Percentiles rank a stretch among this genome's conserved stretches.
Conservation (phyloP, 352 stramenopile genomes). For the Phytophthora chlamydospora region DNA sequence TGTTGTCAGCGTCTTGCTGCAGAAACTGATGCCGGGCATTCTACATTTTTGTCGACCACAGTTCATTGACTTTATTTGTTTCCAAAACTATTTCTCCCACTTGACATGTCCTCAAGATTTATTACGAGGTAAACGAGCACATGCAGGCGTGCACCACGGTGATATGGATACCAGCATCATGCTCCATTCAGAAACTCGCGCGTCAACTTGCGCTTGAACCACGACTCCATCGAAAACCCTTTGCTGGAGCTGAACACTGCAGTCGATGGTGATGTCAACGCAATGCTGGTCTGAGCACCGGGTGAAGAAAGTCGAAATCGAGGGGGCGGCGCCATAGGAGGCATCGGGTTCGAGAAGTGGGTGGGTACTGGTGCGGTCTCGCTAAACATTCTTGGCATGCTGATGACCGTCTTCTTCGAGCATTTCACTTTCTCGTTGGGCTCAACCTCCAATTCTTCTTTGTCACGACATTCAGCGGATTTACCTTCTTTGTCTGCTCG, state of each 20-base stretch:
- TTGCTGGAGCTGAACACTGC: slow-evolving; percentile 45
- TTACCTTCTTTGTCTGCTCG: slow-evolving; percentile 39
- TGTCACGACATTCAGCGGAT: neutral
- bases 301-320: slow-evolving; percentile 1
- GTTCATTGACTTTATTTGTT: no score
- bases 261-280: slow-evolving; percentile 19
- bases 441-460: slow-evolving; percentile 3
- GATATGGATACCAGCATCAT: no score
- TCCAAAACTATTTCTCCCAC: no score
- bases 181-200: slow-evolving; percentile 10
- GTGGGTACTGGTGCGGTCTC: neutral
- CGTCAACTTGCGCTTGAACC: slow-evolving; percentile 37
- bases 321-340: slow-evolving; percentile 16
- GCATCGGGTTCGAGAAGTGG: slow-evolving; percentile 6
- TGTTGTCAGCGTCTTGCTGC: no score
- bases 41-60: no score
- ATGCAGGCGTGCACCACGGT: no score
- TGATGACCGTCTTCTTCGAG: slow-evolving; percentile 26
- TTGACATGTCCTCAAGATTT: no score
- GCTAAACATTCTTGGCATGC: slow-evolving; percentile 32
- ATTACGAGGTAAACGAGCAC: no score
- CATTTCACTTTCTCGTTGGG: slow-evolving; percentile 14
- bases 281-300: neutral
- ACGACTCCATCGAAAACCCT: slow-evolving; percentile 45
- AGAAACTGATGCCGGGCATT: no score